Evolutionary conservation across 164 flowering plant genomes (phyloP).

Genomic region (Liriodendron chinense): DNA sequence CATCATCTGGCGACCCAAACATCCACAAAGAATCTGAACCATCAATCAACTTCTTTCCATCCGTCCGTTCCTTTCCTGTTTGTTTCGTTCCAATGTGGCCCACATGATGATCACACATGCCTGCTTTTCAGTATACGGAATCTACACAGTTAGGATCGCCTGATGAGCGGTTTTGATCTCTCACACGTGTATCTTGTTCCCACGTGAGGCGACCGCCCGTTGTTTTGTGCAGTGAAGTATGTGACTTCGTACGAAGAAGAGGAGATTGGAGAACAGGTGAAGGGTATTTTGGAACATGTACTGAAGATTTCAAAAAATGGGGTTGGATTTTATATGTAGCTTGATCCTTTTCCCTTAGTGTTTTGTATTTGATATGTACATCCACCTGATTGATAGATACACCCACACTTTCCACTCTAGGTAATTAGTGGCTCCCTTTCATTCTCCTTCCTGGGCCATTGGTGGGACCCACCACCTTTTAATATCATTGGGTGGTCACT

Average conservation of each 20-base stretch:
- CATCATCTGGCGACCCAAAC: neutral
- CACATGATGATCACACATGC: neutral
- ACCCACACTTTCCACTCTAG: neutral
- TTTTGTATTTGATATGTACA: neutral
- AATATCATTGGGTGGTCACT: neutral
- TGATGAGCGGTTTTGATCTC: neutral
- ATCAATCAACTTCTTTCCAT: too few relatives aligned
- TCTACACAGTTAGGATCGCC: neutral
- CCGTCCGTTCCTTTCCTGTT: too few relatives aligned
- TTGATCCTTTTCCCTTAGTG: neutral
- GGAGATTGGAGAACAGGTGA: conserved; percentile 33
- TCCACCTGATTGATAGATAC: neutral
- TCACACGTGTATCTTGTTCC: neutral
- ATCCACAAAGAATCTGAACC: too few relatives aligned
- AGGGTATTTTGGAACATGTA: conserved; percentile 41
- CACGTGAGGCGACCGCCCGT: neutral
- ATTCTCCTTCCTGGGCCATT: neutral
- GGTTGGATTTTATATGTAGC: neutral
- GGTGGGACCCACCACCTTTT: neutral
- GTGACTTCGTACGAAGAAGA: conserved; percentile 45
- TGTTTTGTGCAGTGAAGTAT: conserved; percentile 43
- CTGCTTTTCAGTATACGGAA: too few relatives aligned
- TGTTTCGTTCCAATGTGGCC: neutral
- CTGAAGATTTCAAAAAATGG: conserved; percentile 10
- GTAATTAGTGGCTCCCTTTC: neutral